Conservation (phyloP, 2,329 filamentous ascomycete genomes). For the Fusarium coicis region DNA sequence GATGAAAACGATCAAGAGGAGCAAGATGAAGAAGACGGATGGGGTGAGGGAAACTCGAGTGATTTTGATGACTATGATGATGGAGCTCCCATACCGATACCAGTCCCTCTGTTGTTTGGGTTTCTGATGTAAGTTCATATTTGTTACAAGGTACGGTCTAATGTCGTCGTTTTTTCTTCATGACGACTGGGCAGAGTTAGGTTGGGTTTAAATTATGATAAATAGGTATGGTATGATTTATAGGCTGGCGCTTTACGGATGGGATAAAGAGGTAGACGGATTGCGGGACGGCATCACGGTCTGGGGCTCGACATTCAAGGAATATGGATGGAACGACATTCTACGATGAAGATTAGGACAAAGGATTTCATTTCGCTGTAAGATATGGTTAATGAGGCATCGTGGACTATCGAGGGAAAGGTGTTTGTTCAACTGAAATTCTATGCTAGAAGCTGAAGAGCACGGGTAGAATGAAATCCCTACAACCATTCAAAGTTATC, state of each 20-base stretch:
- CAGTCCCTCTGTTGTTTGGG: slow-evolving; percentile 36
- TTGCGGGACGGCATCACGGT: slow-evolving; percentile 11
- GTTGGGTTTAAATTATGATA: background rate
- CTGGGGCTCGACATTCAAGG: slow-evolving; percentile 10
- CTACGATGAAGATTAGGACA: background rate
- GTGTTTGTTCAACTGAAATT: background rate
- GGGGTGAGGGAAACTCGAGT: slow-evolving; percentile 19
- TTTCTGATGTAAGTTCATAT: slow-evolving; percentile 33
- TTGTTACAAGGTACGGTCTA: background rate
- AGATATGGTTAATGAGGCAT: background rate
- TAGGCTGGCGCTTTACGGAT: slow-evolving; percentile 31
- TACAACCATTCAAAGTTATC: background rate
- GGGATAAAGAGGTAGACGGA: slow-evolving; percentile 11
- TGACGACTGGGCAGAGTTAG: background rate
- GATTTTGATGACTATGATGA: slow-evolving; percentile 40
- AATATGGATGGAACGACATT: slow-evolving; percentile 5
- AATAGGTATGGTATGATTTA: slow-evolving; percentile 4
- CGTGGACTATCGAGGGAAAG: background rate
- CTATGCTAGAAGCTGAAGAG: background rate
- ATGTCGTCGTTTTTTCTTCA: background rate
- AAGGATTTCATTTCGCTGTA: background rate
- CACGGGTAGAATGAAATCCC: background rate
- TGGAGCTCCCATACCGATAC: slow-evolving; percentile 25
- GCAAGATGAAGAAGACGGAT: slow-evolving; percentile 15
- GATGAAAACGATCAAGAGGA: slow-evolving; percentile 9